phyloP scores from a whole-genome alignment of 345 rosid species.

The Salix udensis region DNA sequence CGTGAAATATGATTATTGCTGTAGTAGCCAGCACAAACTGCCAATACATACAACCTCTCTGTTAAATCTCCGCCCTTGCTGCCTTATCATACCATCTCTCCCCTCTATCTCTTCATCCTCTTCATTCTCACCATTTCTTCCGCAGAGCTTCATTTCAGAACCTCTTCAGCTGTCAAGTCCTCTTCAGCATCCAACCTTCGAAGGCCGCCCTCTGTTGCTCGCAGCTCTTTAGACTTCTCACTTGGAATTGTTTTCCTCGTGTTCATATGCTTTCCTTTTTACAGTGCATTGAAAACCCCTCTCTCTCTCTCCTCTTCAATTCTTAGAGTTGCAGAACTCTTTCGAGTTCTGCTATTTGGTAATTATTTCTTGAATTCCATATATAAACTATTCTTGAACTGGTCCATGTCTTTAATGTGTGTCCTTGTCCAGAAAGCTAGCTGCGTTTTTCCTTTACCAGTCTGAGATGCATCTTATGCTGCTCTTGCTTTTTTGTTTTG shows the following conservation, averaged over 20 bases:
- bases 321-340: not conserved
- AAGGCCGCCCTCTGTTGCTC: not conserved
- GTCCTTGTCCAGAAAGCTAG: too few relatives aligned
- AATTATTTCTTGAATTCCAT: not conserved
- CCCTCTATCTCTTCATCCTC: conserved; percentile 11
- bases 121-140: conserved; percentile 17
- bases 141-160: not conserved
- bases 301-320: conserved; percentile 15
- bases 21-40: conserved; percentile 34
- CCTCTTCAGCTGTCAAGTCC: conserved; percentile 1
- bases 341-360: conserved; percentile 26
- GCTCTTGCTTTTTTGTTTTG: too few relatives aligned
- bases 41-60: conserved; percentile 48
- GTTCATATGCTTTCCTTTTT: not conserved
- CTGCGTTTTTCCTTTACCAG: too few relatives aligned
- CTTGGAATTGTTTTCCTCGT: not conserved
- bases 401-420: not conserved
- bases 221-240: not conserved
- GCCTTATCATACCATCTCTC: conserved; percentile 70
- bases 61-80: conserved; percentile 99
- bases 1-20: too few relatives aligned
- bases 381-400: not conserved
- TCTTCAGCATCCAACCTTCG: conserved; percentile 21
- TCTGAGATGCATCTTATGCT: too few relatives aligned
- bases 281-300: conserved; percentile 16